Percentiles rank a stretch among this genome's conserved stretches.
phyloP scores from a whole-genome alignment of 805 yeast species.

The Hanseniaspora lachancei region DNA sequence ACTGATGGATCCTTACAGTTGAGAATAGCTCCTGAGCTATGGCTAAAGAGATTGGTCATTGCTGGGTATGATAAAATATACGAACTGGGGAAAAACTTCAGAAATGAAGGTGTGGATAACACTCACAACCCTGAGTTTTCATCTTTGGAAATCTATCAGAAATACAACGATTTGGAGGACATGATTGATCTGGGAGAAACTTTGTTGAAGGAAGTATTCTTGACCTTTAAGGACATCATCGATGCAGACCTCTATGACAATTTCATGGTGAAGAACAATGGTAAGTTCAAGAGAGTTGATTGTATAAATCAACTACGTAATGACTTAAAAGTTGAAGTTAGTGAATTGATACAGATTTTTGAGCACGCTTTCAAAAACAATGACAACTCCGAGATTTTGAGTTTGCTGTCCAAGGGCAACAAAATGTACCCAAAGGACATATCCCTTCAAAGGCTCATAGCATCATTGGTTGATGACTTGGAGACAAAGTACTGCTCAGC shows the following conservation, averaged over 20 bases:
- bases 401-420: slow-evolving; percentile 27
- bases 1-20: slow-evolving; percentile 34
- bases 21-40: slow-evolving; percentile 88
- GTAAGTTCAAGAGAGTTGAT: slow-evolving; percentile 24
- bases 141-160: slow-evolving; percentile 75
- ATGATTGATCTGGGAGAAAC: slow-evolving; percentile 53
- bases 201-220: slow-evolving; percentile 35
- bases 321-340: slow-evolving; percentile 21
- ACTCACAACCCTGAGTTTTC: slow-evolving; percentile 94
- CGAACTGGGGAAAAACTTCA: slow-evolving; percentile 72
- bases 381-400: not conserved
- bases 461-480: slow-evolving; percentile 33
- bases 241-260: slow-evolving; percentile 12
- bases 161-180: slow-evolving; percentile 52
- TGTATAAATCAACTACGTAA: slow-evolving; percentile 23
- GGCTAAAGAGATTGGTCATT: slow-evolving; percentile 74
- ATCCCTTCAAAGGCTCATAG: slow-evolving; percentile 49
- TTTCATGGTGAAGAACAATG: slow-evolving; percentile 15
- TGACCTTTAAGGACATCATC: slow-evolving; percentile 19
- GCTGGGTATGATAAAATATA: slow-evolving; percentile 77
- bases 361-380: slow-evolving; percentile 2
- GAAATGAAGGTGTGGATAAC: slow-evolving; percentile 87
- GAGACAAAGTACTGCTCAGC: slow-evolving; percentile 45
- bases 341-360: slow-evolving; percentile 16
- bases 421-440: slow-evolving; percentile 27